Base-by-base conservation (phyloP, 1,284 basidiomycete species). In the Malassezia furfur region DNA sequence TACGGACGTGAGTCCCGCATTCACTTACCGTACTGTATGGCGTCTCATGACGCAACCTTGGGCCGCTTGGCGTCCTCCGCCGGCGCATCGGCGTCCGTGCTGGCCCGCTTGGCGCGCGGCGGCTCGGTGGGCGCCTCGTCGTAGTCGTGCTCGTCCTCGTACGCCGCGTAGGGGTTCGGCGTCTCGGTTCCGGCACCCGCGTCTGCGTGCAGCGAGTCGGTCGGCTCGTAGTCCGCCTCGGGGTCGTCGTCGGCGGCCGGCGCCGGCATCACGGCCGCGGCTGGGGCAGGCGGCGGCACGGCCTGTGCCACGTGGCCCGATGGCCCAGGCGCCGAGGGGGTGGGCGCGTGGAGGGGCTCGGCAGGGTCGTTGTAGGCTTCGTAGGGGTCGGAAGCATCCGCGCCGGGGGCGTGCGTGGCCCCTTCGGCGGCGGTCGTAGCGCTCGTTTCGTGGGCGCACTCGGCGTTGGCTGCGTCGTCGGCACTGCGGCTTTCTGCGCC, bases 1-100 rank as follows among this genome's bases (percentile, higher is more conserved):
- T 45, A 45, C 32, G 22, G 43, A 45, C 22, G 43, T 45, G 22
- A 45, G 43, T 45, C 43, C 6, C 32, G 36, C 32, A 45, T 17
- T 28, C 43, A 45, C 43, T 28, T 45, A 45, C 43, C 43, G 25
- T 28, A 22, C 17, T 10, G 15, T 21, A 35, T 3, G 25, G 10
- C 22, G 25, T 31, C 25, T 28, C 14, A 37, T 3, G 43, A n/a
- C 1, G 22, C 32, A 7, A 36, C 35, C 30, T 47, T 47, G n/a
- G 45, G 14, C 12, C 45, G 45, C 28, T 47, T 47, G 3, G 45
- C 45, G 4, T 47, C 45, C 21, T 47, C 45, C 17, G 6, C 14
- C n/a, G 31, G 19, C 3, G 35, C 12, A 14, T 21, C 45, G 11
- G 45, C 21, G 12, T 45, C 43, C 14, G 43, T 31, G 25, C 43